Conservation (phyloP, 73 alveolate genomes). For the Tetrahymena thermophila region DNA sequence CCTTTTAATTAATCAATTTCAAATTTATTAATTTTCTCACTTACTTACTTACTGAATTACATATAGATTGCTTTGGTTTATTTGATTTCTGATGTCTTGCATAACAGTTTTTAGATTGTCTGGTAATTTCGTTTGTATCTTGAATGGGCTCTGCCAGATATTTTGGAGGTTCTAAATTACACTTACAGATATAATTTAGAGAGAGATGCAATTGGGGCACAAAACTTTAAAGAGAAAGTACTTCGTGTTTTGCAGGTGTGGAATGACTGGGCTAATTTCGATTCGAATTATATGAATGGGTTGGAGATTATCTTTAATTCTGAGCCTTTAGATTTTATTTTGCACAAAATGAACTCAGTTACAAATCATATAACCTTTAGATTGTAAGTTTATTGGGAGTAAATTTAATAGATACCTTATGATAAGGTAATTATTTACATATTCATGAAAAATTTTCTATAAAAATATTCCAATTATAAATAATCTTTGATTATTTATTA, state of each 20-base stretch:
- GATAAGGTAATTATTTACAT: neutral
- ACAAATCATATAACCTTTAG: neutral
- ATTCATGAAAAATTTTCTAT: too few relatives aligned
- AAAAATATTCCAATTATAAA: too few relatives aligned
- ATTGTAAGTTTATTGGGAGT: neutral
- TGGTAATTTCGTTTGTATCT: neutral
- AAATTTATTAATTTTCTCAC: neutral
- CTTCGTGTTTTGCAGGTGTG: neutral
- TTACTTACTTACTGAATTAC: neutral
- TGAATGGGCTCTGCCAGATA: neutral
- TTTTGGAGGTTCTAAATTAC: neutral
- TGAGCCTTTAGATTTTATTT: neutral
- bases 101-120: neutral
- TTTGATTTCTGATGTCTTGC: neutral
- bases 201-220: neutral
- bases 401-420: neutral
- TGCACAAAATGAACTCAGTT: neutral
- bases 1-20: too few relatives aligned
- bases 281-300: neutral
- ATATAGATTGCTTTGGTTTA: neutral
- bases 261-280: neutral
- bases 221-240: neutral
- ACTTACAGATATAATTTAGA: neutral
- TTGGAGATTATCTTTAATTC: neutral
- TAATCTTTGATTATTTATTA: neutral